Percentiles rank a stretch among this genome's conserved stretches.
These are phyloP conservation scores for Dactylonectria estremocensis DNA, from an alignment of 2,329 filamentous ascomycete genomes.

Conservation along the genomic window DNA sequence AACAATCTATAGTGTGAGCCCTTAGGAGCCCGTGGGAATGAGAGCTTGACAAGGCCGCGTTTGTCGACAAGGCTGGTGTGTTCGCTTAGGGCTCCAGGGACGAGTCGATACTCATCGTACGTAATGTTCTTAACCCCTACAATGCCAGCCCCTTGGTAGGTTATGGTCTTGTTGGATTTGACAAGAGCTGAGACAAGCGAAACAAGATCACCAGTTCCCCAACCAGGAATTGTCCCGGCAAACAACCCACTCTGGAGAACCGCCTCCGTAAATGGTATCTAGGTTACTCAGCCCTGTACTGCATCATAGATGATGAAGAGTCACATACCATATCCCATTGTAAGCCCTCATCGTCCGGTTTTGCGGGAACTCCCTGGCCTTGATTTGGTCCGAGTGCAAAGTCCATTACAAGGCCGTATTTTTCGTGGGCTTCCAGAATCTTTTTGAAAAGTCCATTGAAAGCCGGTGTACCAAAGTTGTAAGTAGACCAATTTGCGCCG, in stretches of 20 bases:
- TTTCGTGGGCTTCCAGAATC: constrained; percentile 3
- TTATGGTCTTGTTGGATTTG: neutral
- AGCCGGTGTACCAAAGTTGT: constrained; percentile 11
- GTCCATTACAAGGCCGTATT: constrained; percentile 15
- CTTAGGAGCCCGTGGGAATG: neutral
- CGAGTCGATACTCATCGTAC: constrained; percentile 11
- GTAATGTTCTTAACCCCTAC: constrained; percentile 4
- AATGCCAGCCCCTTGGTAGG: neutral
- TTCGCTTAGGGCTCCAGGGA: neutral
- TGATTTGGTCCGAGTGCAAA: constrained; percentile 29
- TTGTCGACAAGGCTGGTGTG: neutral
- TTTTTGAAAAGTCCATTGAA: constrained; percentile 4
- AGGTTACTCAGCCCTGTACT: neutral
- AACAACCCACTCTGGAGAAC: constrained; percentile 4
- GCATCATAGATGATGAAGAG: neutral
- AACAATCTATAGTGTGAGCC: constrained; percentile 4
- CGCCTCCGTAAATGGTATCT: constrained; percentile 10
- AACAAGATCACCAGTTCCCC: constrained; percentile 17
- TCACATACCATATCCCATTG: constrained; percentile 25
- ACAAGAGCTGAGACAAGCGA: constrained; percentile 13
- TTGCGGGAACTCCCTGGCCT: constrained; percentile 26
- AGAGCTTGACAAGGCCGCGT: neutral
- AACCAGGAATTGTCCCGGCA: neutral
- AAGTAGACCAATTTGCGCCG: constrained; percentile 18
- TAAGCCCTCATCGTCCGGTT: constrained; percentile 10